Conservation (phyloP, 2,329 filamentous ascomycete genomes). For the Penicillium sp. region DNA sequence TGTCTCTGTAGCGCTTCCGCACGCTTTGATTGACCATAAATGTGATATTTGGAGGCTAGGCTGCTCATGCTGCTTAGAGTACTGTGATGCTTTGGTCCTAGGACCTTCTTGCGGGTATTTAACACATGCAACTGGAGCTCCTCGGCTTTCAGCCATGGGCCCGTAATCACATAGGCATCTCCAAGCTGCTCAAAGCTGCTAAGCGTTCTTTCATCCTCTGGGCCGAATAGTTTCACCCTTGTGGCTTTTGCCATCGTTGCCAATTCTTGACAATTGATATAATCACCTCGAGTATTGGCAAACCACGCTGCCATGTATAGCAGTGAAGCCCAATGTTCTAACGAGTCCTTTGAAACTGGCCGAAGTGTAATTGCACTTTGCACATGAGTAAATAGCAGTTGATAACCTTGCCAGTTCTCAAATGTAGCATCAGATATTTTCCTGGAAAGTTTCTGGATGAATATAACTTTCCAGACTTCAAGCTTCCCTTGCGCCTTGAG, state of each 20-base stretch:
- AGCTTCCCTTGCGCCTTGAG: background rate
- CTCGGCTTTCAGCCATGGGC: slow-evolving; percentile 6
- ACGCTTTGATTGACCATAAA: background rate
- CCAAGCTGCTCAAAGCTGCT: background rate
- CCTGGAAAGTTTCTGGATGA: slow-evolving; percentile 1
- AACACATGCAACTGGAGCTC: slow-evolving; percentile 15
- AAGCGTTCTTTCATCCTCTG: background rate
- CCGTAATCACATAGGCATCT: background rate
- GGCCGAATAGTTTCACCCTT: background rate
- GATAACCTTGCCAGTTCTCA: slow-evolving; percentile 1
- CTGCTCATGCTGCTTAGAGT: slow-evolving; percentile 8
- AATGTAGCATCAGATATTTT: background rate
- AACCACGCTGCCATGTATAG: background rate
- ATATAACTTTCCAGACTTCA: background rate
- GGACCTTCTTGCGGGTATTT: slow-evolving; percentile 10
- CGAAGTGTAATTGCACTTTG: background rate
- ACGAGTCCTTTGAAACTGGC: background rate
- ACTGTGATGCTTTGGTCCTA: slow-evolving; percentile 17
- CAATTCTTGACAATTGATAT: background rate
- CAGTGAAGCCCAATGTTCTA: background rate
- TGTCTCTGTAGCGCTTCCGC: background rate
- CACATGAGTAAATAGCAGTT: slow-evolving; percentile 5
- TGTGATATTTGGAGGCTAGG: slow-evolving; percentile 7
- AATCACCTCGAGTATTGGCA: background rate
- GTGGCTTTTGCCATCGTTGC: background rate